Conservation (phyloP, 495 filamentous ascomycete genomes). For the Hypoxylon perforatum region DNA sequence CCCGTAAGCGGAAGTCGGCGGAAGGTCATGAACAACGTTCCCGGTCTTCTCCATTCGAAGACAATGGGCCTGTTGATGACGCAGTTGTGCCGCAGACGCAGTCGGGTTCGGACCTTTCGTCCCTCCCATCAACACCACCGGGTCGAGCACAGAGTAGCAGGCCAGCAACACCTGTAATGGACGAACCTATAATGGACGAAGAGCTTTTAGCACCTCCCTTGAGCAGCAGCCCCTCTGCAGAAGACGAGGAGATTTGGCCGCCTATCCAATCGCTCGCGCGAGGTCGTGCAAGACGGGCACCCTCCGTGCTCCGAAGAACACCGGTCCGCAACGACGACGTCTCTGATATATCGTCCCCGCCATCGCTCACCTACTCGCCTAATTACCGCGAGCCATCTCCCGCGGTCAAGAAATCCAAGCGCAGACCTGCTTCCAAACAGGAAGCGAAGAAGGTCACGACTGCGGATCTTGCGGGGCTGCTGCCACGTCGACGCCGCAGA, state of each 20-base stretch:
- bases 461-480: slow-evolving; percentile 54
- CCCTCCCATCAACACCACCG: slow-evolving; percentile 30
- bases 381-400: slow-evolving; percentile 52
- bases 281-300: slow-evolving; percentile 36
- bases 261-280: slow-evolving; percentile 53
- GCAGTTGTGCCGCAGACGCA: slow-evolving; percentile 32
- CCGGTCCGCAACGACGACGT: slow-evolving; percentile 46
- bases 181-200: slow-evolving; percentile 49
- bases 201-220: slow-evolving; percentile 58
- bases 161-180: slow-evolving; percentile 15
- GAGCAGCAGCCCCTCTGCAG: slow-evolving; percentile 55
- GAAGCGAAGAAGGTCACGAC: slow-evolving; percentile 51
- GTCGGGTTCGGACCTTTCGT: slow-evolving; percentile 40
- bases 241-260: slow-evolving; percentile 51
- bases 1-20: slow-evolving; percentile 59
- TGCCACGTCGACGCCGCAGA: slow-evolving; percentile 53
- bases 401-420: slow-evolving; percentile 37
- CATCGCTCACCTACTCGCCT: slow-evolving; percentile 63
- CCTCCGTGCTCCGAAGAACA: slow-evolving; percentile 41
- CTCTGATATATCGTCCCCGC: slow-evolving; percentile 60
- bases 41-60: slow-evolving; percentile 43
- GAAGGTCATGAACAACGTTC: slow-evolving; percentile 48
- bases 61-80: slow-evolving; percentile 45
- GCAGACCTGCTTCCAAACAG: slow-evolving; percentile 32
- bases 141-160: slow-evolving; percentile 21